Conservation (phyloP, 306 rosid genomes). For the Pachyrhizus erosus region DNA sequence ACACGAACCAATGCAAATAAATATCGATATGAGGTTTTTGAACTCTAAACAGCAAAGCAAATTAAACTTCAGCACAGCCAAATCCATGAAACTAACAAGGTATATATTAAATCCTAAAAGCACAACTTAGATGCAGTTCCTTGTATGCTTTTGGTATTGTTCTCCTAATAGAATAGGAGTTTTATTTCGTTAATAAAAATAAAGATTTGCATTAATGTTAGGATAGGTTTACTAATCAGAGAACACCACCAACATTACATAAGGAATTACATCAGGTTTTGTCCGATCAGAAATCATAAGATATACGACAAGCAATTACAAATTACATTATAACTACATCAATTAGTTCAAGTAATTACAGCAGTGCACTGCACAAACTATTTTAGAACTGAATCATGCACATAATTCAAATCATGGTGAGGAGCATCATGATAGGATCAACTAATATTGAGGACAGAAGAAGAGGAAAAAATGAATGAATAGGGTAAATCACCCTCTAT, state of each 20-base stretch:
- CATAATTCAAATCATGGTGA: not conserved
- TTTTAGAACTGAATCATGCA: not conserved
- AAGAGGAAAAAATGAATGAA: too few relatives aligned
- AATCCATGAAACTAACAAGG: slow-evolving; percentile 4
- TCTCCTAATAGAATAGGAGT: not conserved
- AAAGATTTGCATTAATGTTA: not conserved
- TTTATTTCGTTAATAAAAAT: not conserved
- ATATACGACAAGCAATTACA: not conserved
- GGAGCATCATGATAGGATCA: too few relatives aligned
- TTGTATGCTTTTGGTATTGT: not conserved
- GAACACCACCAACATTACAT: too few relatives aligned
- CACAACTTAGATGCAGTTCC: not conserved
- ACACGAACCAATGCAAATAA: slow-evolving; percentile 1
- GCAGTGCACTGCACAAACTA: not conserved
- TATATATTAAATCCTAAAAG: not conserved
- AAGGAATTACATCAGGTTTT: not conserved
- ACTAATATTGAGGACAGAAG: too few relatives aligned
- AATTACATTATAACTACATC: not conserved
- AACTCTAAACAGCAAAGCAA: not conserved
- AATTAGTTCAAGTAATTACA: slow-evolving; percentile 23
- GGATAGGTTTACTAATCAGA: not conserved
- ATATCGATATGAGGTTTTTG: not conserved
- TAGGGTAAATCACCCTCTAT: too few relatives aligned
- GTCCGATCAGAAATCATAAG: not conserved
- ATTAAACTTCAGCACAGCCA: not conserved